Evolutionary conservation across 140 eudicot genomes (phyloP), one percentile per base, ranked within the genome.

Genomic region (Bidens hawaiensis): DNA sequence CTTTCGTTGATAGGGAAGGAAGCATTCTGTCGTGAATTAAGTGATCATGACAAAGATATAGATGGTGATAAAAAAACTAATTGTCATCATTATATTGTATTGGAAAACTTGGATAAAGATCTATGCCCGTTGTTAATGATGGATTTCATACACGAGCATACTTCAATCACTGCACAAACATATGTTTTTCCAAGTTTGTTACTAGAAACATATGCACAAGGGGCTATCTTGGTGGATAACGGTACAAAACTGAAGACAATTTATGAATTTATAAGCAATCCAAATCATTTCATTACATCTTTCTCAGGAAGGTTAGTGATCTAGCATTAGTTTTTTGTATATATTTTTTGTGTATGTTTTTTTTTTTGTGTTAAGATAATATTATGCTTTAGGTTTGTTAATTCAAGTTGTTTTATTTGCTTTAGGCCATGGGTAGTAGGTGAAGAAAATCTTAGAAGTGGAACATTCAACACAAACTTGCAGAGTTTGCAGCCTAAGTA

Each of bases 401-500:
- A 6, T n/a, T n/a, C 63, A 50, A 71, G 56, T 50, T 17, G 5
- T 41, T 38, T 70, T 43, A 4, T 28, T 62, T 64, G 36, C 4
- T 65, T 55, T 80, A 87, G 96, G 86, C 94, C 96, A 30, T 87
- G 93, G 94, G 78, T 87, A 23, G 52, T 87, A 36, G 45, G 77
- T 36, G 86, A 76, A 62, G 75, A 68, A 30, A 63, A 6, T 3
- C 63, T 52, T 54, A 61, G 60, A 54, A 19, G n/a, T 46, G 86
- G 79, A 74, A 62, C 70, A 61, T 70, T 75, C 15, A 49, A 49
- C 42, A 69, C 60, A 41, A 63, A 78, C 48, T 43, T 70, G 54
- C 71, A 73, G 61, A 71, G 71, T 69, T 70, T 81, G 57, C 65
- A 57, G 69, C 88, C 80, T 2, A 55, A 26, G 49, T 41, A 42